These are phyloP conservation scores for Coemansia linderi DNA, from an alignment of 371 early-diverging fungal genomes.

Conservation along the genomic window DNA sequence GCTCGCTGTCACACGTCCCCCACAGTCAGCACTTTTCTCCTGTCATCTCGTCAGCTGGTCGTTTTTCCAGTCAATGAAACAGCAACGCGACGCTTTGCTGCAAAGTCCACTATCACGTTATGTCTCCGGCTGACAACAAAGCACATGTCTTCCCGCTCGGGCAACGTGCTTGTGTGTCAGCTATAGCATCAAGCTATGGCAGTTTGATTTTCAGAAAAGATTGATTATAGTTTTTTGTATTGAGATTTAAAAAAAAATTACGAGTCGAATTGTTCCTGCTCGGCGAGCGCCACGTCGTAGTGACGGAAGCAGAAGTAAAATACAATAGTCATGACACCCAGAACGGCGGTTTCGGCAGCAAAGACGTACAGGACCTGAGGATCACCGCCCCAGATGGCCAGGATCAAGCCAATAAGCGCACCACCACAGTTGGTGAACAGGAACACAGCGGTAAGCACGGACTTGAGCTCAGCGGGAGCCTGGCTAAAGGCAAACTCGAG, in stretches of 20 bases:
- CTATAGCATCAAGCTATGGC: background rate
- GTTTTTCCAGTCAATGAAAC: background rate
- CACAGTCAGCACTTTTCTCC: background rate
- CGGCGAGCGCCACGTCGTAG: conserved; percentile 29
- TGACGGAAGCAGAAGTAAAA: conserved; percentile 50
- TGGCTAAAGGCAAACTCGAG: conserved; percentile 79
- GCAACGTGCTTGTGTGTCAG: no score
- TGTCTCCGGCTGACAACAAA: background rate
- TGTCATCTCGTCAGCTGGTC: background rate
- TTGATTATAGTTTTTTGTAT: background rate
- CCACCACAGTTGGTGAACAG: conserved; percentile 72
- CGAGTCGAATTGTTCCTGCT: conserved; percentile 19
- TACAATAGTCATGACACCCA: conserved; percentile 53
- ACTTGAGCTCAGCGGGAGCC: conserved; percentile 74
- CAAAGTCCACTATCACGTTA: background rate
- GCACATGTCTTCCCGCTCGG: background rate
- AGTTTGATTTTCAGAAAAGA: background rate
- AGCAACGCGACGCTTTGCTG: background rate
- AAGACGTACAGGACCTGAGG: conserved; percentile 71
- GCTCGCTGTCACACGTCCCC: background rate
- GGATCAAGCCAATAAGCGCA: conserved; percentile 62
- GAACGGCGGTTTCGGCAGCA: conserved; percentile 60
- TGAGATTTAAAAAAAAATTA: background rate
- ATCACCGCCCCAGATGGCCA: conserved; percentile 68
- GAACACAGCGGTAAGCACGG: conserved; percentile 73